Evolutionary conservation across 2,329 filamentous ascomycete species (phyloP), one percentile per base, ranked within the genome.

Genomic region (Penicillium fuscoglaucum): DNA sequence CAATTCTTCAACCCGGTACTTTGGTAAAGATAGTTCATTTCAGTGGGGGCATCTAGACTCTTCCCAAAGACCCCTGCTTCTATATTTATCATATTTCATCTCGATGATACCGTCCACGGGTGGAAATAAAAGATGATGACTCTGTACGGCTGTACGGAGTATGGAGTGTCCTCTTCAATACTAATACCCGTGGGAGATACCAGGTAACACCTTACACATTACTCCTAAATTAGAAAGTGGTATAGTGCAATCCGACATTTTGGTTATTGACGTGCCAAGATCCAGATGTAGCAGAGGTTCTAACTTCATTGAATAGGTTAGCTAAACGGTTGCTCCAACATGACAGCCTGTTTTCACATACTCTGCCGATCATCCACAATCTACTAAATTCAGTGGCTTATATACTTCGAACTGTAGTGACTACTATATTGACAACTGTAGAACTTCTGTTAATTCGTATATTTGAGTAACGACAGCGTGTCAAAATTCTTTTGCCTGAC

Each of bases 231-330:
- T 10, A 50, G 21, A 40, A 50, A 28, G 13, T 17, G 8, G n/a
- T 21, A 26, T 21, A 54, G 41, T 40, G 35, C 28, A 33, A 52
- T 43, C 48, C 39, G 29, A 43, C 19, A 33, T 58, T 12, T 26
- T 60, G 43, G 47, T 9, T n/a, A 19, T 43, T 55, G 53, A 52
- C 44, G 51, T 58, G 47, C 48, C 51, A 50, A 55, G 44, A 19
- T 24, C 51, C 21, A 29, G 21, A 46, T 52, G 21, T 6, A 31
- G 60, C 12, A 58, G 44, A 52, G 26, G 44, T 9, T 33, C 51
- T 46, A 31, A 37, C 28, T 39, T 1, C 17, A 31, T 21, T 40
- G 8, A 41, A 29, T 13, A 17, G 10, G 12, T n/a, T 26, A n/a
- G 29, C 29, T 21, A 29, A 48, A 44, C 15, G 19, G 7, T 33